Base-by-base conservation (phyloP, 129 eudicot genomes). In the Cynara cardunculus region DNA sequence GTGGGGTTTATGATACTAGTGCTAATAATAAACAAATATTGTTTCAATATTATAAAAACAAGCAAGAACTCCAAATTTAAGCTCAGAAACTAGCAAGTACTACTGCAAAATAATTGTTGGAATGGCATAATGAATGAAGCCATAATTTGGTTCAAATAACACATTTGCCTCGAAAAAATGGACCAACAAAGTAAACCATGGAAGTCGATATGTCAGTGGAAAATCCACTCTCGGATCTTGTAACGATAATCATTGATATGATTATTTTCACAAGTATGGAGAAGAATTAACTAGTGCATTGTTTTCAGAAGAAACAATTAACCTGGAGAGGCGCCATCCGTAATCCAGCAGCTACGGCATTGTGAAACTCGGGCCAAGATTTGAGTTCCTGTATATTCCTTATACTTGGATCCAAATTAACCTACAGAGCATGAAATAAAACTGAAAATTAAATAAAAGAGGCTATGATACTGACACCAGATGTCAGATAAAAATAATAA, bases 311-410 rank as follows among this genome's bases (percentile, higher is more conserved):
- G 28, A 69, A 74, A 78, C 21, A 34, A 82, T 26, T 44, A 69
- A 95, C 99, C 97, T 92, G 97, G 73, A 92, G 76, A 44, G 97
- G 97, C 16, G 99, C 90, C 74, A 95, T 91, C 72, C 90, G 89
- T 85, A 95, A 79, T 78, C 99, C 99, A 84, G 99, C 94, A 77
- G 99, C 99, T 75, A 95, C 97, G 73, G 99, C 99, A 89, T 95
- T 95, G 89, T 95, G 97, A 88, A 95, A 95, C 85, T 95, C 99
- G 30, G 99, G 97, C 99, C 99, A 95, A 71, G 90, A 88, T 77
- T 88, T 93, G 39, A 95, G 97, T 84, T 95, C 99, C 82, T 90
- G 99, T 41, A 95, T 81, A 82, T 95, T 95, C 86, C 97, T 88
- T 68, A 92, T 78, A 70, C 87, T 95, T 71, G 97, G 96, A 80